These are phyloP conservation scores for Simmondsia chinensis DNA, from an alignment of 148 eudicot species.

Conservation along the genomic window DNA sequence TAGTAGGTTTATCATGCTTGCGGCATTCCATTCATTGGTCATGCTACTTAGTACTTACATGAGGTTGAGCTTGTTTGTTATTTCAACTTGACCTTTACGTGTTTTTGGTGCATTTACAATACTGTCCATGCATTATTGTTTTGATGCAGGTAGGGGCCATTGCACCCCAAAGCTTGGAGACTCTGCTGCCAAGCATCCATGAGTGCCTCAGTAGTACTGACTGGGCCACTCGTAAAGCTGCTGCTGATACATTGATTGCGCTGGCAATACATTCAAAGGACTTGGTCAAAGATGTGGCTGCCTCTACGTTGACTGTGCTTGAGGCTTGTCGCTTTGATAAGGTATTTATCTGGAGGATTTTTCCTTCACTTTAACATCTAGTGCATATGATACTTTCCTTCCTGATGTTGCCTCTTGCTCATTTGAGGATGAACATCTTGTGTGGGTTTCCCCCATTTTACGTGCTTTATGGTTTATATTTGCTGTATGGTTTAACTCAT, in stretches of 20 bases:
- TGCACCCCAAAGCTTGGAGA: conserved; percentile 65
- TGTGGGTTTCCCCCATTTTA: too few relatives aligned
- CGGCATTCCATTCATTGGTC: too few relatives aligned
- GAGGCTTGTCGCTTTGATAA: conserved; percentile 91
- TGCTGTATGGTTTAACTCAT: too few relatives aligned
- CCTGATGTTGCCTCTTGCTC: background rate
- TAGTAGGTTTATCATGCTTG: too few relatives aligned
- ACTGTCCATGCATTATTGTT: too few relatives aligned
- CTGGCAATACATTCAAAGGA: conserved; percentile 69
- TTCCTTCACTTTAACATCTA: background rate
- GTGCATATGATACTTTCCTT: background rate
- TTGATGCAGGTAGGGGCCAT: conserved; percentile 74
- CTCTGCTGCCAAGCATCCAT: conserved; percentile 73
- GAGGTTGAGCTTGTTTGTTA: too few relatives aligned
- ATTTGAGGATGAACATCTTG: too few relatives aligned
- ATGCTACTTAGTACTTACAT: too few relatives aligned
- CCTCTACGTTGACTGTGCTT: conserved; percentile 57
- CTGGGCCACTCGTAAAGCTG: conserved; percentile 98
- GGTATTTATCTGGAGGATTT: conserved; percentile 25
- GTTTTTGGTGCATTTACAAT: too few relatives aligned
- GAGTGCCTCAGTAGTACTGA: conserved; percentile 80
- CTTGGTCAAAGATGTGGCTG: conserved; percentile 51
- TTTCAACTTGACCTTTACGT: too few relatives aligned
- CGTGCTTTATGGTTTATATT: too few relatives aligned
- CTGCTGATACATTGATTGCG: conserved; percentile 71